These are phyloP conservation scores for Kappamyces sp. DNA, from an alignment of 192 early-diverging fungal genomes.

Conservation along the genomic window DNA sequence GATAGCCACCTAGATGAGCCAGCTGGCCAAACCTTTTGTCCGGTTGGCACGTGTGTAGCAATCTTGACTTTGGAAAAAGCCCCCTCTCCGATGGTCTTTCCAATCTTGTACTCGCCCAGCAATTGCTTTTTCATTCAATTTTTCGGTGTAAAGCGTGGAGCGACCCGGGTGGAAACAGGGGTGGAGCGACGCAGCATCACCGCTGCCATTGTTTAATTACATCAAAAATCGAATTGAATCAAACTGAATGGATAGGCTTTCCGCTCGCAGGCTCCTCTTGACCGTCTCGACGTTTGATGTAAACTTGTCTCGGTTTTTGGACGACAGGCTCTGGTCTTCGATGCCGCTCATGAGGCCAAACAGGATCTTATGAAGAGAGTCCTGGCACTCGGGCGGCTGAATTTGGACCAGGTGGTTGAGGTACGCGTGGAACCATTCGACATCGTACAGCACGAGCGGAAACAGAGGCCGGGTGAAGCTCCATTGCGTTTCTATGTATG, in stretches of 20 bases:
- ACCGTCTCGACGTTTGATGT: slow-evolving; percentile 13
- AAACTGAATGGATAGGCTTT: slow-evolving; percentile 4
- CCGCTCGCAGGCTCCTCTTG: slow-evolving; percentile 1
- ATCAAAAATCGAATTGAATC: slow-evolving; percentile 5
- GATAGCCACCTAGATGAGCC: slow-evolving; percentile 40
- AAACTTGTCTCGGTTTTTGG: slow-evolving; percentile 8
- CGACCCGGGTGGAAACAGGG: neutral
- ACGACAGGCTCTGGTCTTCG: neutral
- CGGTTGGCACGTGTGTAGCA: slow-evolving; percentile 49
- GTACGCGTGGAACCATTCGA: slow-evolving; percentile 7
- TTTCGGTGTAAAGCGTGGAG: neutral
- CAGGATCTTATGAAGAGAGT: slow-evolving; percentile 2
- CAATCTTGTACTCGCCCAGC: slow-evolving; percentile 51
- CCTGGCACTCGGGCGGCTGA: neutral
- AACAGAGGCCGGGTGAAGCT: slow-evolving; percentile 4
- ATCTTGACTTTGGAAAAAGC: slow-evolving; percentile 66
- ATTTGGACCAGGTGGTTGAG: slow-evolving; percentile 5
- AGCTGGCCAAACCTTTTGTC: slow-evolving; percentile 40
- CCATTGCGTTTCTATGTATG: slow-evolving; percentile 15
- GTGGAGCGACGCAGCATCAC: too few relatives aligned
- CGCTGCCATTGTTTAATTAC: neutral
- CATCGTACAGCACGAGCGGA: slow-evolving; percentile 7
- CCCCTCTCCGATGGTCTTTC: slow-evolving; percentile 59
- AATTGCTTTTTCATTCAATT: slow-evolving; percentile 26
- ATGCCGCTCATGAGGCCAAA: slow-evolving; percentile 12